Evolutionary conservation across 768 basidiomycete species (phyloP).

Genomic region (Rhodotorula babjevae): DNA sequence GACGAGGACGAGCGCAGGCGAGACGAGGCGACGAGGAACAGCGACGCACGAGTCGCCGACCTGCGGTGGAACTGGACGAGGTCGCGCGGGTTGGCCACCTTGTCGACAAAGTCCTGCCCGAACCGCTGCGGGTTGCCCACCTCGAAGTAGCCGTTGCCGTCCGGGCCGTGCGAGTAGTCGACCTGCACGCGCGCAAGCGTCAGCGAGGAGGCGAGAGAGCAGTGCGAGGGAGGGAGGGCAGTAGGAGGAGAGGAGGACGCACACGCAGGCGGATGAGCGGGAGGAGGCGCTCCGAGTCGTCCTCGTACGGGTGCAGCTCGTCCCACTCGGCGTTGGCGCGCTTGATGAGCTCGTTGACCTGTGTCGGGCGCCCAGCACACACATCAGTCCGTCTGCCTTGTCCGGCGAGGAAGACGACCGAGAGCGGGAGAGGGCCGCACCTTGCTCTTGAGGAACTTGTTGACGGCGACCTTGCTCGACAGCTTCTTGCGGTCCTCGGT

Average conservation of each 20-base stretch:
- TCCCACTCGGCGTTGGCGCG: constrained; percentile 74
- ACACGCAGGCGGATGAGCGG: constrained; percentile 46
- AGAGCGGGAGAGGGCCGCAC: neutral
- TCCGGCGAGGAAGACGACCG: no score
- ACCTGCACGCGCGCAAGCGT: neutral
- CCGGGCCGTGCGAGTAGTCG: constrained; percentile 47
- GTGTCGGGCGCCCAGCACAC: neutral
- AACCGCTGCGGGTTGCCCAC: constrained; percentile 95
- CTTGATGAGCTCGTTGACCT: constrained; percentile 75
- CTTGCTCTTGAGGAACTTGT: constrained; percentile 22
- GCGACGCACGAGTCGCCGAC: constrained; percentile 52
- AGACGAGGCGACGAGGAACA: neutral
- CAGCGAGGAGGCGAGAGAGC: neutral
- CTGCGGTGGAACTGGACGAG: constrained; percentile 83
- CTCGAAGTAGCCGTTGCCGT: constrained; percentile 78
- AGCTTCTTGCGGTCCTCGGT: constrained; percentile 73
- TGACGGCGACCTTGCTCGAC: constrained; percentile 57
- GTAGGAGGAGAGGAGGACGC: neutral
- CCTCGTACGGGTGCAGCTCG: constrained; percentile 60
- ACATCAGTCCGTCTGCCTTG: neutral
- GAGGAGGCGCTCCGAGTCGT: constrained; percentile 62
- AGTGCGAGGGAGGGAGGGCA: neutral
- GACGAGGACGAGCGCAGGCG: no score
- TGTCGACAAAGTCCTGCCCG: constrained; percentile 87
- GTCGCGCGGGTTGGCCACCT: constrained; percentile 89